Evolutionary conservation across 23 red algal genomes (phyloP), one percentile per base, ranked within the genome.

Genomic region (Gracilaria domingensis): DNA sequence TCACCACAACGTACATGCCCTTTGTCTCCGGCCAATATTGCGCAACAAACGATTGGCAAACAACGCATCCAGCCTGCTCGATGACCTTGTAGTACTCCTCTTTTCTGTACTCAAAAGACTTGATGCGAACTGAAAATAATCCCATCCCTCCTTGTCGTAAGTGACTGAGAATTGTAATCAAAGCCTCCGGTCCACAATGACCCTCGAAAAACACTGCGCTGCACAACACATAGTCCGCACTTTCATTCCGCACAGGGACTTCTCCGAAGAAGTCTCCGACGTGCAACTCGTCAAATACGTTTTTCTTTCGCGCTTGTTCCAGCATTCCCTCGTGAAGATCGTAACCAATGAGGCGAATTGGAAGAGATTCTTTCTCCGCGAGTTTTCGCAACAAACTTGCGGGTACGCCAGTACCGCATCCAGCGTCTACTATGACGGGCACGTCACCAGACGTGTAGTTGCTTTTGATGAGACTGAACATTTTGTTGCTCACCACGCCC

Each of bases 291-390:
- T 72, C 66, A 72, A 26, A 72, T 18, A 72, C 23, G 20, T 26
- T 5, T 26, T 72, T 72, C 18, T 26, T 72, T 72, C 21, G 66
- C 5, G 66, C 66, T 72, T 72, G 14, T 40, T 72, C 66, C 16
- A 72, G 8, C 66, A 72, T 72, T 12, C 66, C 21, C 20, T 35
- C 12, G 23, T 23, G n/a, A 16, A 72, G 21, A 40, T 72, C 66
- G 18, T 72, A 72, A 17, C 66, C 66, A 40, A 72, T 72, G 12
- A 72, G 21, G 16, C 66, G 66, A 72, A 72, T 72, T 72, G 16
- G 66, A 12, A 23, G 16, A 16, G 16, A 23, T 23, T 72, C 18
- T 20, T 72, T 26, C 20, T 72, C 20, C 37, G 66, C 23, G 66
- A 72, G 66, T 20, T 72, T 40, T 16, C 66, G 66, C 16, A 72